Evolutionary conservation across 495 filamentous ascomycete species (phyloP), one percentile per base, ranked within the genome.

Genomic region (Hypoxylon intermedium): DNA sequence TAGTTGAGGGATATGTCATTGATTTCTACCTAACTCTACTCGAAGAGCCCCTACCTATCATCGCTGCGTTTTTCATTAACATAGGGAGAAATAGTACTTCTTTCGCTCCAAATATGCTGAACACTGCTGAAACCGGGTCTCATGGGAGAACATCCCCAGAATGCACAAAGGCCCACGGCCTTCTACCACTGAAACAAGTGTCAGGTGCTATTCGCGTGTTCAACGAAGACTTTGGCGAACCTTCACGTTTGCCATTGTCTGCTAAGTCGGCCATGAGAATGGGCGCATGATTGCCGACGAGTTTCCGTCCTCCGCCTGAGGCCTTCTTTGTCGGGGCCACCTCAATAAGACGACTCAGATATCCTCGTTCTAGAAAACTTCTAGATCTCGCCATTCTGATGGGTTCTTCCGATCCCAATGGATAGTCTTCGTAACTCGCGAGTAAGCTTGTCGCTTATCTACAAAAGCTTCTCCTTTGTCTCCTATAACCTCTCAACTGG

Each of bases 271-370:
- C 19, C 12, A 7, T 60, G 62, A 60, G 56, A 65, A 56, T 37
- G 41, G 20, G 9, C 57, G 56, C 62, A 65, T 65, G 62, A 19
- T 13, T 48, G n/a, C 36, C 26, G 56, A 65, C 62, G 46, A 60
- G 56, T 46, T 56, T 21, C 13, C n/a, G 24, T 26, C 24, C 18
- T 13, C 34, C 38, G 15, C 26, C 41, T 53, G 18, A 26, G 11
- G 9, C 7, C 21, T 26, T 31, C 56, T 65, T 65, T 65, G 56
- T 60, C 33, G 18, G 24, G 19, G 45, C 7, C 20, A 16, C 19
- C 57, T 46, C 20, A 60, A 65, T 65, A 65, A 65, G 62, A 65
- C 55, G 45, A 65, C 36, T 53, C 45, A 56, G 41, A 42, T 47
- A 21, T 9, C 56, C 56, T 60, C 52, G 46, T 47, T 15, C 26